Evolutionary conservation across 805 yeast species (phyloP).

Genomic region (Metschnikowia vanudenii): DNA sequence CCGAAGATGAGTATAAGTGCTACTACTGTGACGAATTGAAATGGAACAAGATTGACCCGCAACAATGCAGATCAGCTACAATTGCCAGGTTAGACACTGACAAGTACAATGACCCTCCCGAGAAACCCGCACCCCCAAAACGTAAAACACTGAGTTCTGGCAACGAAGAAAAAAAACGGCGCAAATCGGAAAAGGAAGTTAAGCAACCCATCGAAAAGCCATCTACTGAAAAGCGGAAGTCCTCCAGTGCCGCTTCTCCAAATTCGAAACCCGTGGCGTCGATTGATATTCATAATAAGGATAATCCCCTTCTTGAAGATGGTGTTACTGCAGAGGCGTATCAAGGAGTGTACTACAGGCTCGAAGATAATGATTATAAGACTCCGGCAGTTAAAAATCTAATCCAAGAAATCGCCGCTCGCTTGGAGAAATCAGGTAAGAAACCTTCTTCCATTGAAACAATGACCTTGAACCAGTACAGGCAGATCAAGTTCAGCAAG

Average conservation of each 20-base stretch:
- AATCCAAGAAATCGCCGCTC: conserved; percentile 21
- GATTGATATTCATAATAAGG: conserved; percentile 32
- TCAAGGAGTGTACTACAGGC: conserved; percentile 51
- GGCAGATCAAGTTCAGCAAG: conserved; percentile 30
- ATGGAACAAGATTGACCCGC: conserved; percentile 45
- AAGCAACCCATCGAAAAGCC: conserved; percentile 9
- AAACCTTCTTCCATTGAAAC: conserved; percentile 8
- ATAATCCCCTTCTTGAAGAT: conserved; percentile 41
- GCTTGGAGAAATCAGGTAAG: conserved; percentile 8
- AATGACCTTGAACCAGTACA: conserved; percentile 27
- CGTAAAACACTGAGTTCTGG: conserved; percentile 21
- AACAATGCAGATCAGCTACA: conserved; percentile 31
- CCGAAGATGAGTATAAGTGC: conserved; percentile 75
- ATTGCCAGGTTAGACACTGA: conserved; percentile 31
- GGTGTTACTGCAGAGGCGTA: conserved; percentile 46
- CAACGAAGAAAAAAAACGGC: conserved; percentile 37
- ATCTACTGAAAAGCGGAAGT: conserved; percentile 14
- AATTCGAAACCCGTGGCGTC: conserved; percentile 2
- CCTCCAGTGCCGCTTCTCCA: conserved; percentile 12
- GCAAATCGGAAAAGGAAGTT: conserved; percentile 19
- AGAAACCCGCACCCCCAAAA: conserved; percentile 15
- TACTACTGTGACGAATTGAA: conserved; percentile 61
- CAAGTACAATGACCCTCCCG: conserved; percentile 21
- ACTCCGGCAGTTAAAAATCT: conserved; percentile 29
- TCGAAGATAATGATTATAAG: conserved; percentile 47